A percentile compares a stretch with the other conserved stretches of the same genome.
These are phyloP conservation scores for Leccinum variabile DNA, from an alignment of 1,284 basidiomycete species.

Conservation along the genomic window DNA sequence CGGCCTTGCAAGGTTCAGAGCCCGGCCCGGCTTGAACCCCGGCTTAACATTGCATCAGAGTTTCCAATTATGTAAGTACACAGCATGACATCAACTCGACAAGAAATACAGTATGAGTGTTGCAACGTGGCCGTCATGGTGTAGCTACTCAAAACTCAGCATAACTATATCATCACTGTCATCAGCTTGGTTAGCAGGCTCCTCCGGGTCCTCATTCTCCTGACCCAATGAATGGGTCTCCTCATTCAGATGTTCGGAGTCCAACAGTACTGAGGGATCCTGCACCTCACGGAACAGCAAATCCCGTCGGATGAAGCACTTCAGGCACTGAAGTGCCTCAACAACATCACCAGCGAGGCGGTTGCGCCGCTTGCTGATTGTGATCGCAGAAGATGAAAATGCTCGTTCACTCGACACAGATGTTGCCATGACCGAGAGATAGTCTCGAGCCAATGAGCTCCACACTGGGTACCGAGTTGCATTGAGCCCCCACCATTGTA, in stretches of 20 bases:
- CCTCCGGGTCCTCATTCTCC: no score
- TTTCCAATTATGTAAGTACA: no score
- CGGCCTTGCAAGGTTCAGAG: not conserved
- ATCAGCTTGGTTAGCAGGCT: not conserved
- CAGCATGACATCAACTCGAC: no score
- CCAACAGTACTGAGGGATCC: not conserved
- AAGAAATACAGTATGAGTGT: not conserved
- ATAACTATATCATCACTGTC: not conserved
- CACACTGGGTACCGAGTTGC: not conserved
- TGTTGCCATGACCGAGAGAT: slow-evolving; percentile 7
- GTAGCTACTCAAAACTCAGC: not conserved
- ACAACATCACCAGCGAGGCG: not conserved
- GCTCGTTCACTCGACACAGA: not conserved
- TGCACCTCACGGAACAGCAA: not conserved
- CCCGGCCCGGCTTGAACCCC: not conserved
- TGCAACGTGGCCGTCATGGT: not conserved
- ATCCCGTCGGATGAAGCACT: not conserved
- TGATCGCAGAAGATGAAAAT: slow-evolving; percentile 8
- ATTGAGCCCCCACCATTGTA: not conserved
- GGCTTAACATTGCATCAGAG: not conserved
- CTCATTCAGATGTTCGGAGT: not conserved
- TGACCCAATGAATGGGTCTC: no score
- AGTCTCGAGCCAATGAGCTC: not conserved
- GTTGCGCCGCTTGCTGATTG: slow-evolving; percentile 2
- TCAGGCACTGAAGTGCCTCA: slow-evolving; percentile 9